Base-by-base conservation (phyloP, 805 yeast genomes). In the Brettanomyces anomalus region DNA sequence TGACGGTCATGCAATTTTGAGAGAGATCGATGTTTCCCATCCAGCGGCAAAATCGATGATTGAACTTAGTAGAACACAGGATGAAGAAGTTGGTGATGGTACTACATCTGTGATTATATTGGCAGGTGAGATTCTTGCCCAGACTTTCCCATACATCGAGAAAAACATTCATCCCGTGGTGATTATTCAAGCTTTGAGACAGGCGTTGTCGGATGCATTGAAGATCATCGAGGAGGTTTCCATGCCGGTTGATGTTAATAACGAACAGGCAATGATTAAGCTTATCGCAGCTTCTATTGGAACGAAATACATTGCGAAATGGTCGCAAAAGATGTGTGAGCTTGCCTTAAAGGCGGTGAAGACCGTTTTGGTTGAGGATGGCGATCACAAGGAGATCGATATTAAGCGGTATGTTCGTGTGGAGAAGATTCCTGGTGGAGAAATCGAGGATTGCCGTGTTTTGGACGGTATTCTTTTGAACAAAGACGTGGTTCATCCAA, bases 41-140 rank as follows among this genome's bases (percentile, higher is more conserved):
- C 98, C 99, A 10, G 99, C 98, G 4, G 99, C 99, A 38, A 93
- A 93, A 67, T 84, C 95, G 28, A 93, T 93, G 97, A 85, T 93
- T 58, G 98, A 93, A 67, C 76, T 93, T 51, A 80, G 93, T 56
- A 78, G 98, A 67, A 89, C 98, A 5, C 97, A 90, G 68, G 98
- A 90, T 61, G 98, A 90, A 67, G 98, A 90, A 67, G 98, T 77
- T 45, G 99, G 57, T 41, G 57, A 53, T 44, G 97, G 97, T 48
- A 89, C 99, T 46, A 93, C 99, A 20, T 83, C 96, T 7, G 99
- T 93, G 43, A 93, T 93, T 57, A 90, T 93, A 49, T 70, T 90
- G 44, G 97, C 98, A 16, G 98, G 98, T 49, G 98, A 93, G 63
- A 87, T 93, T 45, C 71, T 93, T 47, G 96, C 97, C 3, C 97